Base-by-base conservation (phyloP, 208 protist species). In the Acanthamoeba healyi region DNA sequence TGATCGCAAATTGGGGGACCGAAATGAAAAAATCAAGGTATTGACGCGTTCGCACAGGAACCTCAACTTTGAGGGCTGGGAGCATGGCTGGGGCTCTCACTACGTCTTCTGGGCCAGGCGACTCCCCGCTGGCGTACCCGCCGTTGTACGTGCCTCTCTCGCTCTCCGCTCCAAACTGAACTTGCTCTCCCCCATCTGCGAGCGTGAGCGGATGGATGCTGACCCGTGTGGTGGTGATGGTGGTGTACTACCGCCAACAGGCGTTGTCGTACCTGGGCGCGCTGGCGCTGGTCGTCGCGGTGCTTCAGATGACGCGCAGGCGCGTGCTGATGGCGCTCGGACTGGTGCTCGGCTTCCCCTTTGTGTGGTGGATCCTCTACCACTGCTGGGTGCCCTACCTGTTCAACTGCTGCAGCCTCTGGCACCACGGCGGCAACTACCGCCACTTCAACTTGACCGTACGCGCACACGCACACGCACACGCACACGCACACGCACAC, bases 351-450 rank as follows among this genome's bases (percentile, higher is more conserved):
- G 74, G 74, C 44, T 44, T 84, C 32, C 74, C 74, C 74, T 84
- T 84, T 44, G 6, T 84, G 44, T 84, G 74, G 74, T 84, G 74
- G 74, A 19, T 84, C 74, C 22, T 56, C 9, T 84, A 84, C 74
- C 74, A 84, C 44, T 84, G 74, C 44, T 84, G 74, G 74, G 42
- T 56, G 74, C 42, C 74, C 74, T 84, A 84, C 42, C 74, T 84
- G 26, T 84, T 84, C 19, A 24, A 58, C 44, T 84, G 74, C 74
- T 58, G 42, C 74, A 58, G 74, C 42, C 32, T 84, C n/a, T 84
- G 74, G 74, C 74, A 84, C 44, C 74, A 84, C 44, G 74, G 74
- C 74, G 74, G 74, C 74, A 84, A 36, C 74, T 84, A 84, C 44
- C 74, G 74, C 44, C 38, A 84, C 74, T 84, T 84, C 32, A 24